Evolutionary conservation across 805 yeast species (phyloP), one percentile per base, ranked within the genome.

Genomic region (Kazachstania martiniae): DNA sequence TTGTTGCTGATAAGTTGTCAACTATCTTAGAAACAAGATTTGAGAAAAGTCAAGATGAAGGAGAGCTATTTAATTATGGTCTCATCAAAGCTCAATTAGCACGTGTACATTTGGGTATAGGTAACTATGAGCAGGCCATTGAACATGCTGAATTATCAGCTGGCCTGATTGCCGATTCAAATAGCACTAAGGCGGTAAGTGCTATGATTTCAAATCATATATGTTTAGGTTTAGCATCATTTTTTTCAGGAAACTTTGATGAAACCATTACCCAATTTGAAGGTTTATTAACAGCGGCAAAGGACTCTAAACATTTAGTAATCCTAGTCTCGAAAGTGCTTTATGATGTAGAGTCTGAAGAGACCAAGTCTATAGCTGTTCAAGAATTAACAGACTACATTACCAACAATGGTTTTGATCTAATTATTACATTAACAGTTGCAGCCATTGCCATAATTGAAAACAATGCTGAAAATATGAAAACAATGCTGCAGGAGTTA

Each of bases 401-500:
- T 25, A 77, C 70, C 38, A 62, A 59, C 4, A 55, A 69, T 35
- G 95, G 94, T 0, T 63, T 81, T 1, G 73, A 86, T 3, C 57
- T 84, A 28, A 47, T 73, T 16, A 73, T 82, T 2, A 77, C 83
- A 0, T 56, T 87, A 37, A 71, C 85, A 1, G 62, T 89, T 26
- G 95, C 94, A 6, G 86, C 93, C 0, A 74, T 89, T 15, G 66
- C 83, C 0, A 65, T 91, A 3, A 62, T 76, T 8, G 81, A 84
- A 31, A 63, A 74, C 29, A 59, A 70, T 35, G 60, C 62, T 5
- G 77, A 70, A 12, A 77, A 75, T 36, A 63, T 80, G 32, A 50
- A 66, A 25, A 74, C 69, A 1, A 75, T 91, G 0, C 65, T 78
- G 12, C 67, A 68, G 32, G 95, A 87, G 53, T 57, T 91, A 28